Evolutionary conservation across 2,329 filamentous ascomycete genomes (phyloP).

Genomic region (Paraphaeosphaeria minitans): DNA sequence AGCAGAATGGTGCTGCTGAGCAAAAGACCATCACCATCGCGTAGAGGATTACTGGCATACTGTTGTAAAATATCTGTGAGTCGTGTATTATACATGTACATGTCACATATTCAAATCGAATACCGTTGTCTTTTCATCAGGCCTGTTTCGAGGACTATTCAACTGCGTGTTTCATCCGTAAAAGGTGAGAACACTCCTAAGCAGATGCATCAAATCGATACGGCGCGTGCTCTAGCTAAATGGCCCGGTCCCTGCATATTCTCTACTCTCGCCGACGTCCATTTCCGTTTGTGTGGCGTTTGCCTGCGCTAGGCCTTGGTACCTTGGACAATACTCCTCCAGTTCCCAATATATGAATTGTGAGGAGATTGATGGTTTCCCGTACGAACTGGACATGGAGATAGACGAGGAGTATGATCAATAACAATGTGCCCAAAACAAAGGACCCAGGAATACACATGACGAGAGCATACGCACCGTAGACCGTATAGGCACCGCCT

Average conservation of each 20-base stretch:
- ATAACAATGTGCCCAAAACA: too few relatives aligned
- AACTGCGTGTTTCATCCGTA: neutral
- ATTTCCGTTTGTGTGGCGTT: neutral
- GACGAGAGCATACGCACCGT: too few relatives aligned
- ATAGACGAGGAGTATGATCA: too few relatives aligned
- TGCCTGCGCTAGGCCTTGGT: neutral
- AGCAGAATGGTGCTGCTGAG: neutral
- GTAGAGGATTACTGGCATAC: neutral
- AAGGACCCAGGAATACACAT: too few relatives aligned
- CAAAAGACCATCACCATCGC: neutral
- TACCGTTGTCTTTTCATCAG: neutral
- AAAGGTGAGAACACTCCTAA: neutral
- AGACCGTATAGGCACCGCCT: too few relatives aligned
- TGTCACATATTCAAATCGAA: neutral
- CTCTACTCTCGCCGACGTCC: neutral
- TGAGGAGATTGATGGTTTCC: neutral
- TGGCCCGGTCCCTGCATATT: neutral
- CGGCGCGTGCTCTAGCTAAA: neutral
- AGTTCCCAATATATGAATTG: neutral
- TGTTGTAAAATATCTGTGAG: conserved; percentile 12
- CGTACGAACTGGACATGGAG: neutral
- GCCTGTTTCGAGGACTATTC: neutral
- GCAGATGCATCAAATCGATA: neutral
- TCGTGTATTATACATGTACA: conserved; percentile 12
- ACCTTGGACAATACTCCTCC: neutral